Percentiles rank a stretch among this genome's conserved stretches.
phyloP scores from a whole-genome alignment of 116 monocot genomes.

The Zostera marina region DNA sequence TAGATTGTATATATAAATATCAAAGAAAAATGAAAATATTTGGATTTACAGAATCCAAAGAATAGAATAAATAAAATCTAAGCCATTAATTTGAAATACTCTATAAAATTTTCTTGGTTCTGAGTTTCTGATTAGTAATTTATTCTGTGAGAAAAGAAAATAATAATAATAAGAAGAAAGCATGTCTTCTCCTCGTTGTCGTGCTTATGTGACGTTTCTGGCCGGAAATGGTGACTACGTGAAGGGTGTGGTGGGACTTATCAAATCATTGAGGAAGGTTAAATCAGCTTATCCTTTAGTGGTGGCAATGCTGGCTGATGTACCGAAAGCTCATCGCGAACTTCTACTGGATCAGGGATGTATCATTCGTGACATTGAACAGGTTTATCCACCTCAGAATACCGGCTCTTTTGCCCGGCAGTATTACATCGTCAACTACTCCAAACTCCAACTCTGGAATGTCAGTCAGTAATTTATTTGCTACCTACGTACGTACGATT shows the following conservation, averaged over 20 bases:
- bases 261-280: slow-evolving; percentile 41
- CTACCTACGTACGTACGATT: not conserved
- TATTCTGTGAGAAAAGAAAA: too few species aligned
- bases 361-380: slow-evolving; percentile 37
- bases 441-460: slow-evolving; percentile 58
- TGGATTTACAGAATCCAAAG: too few species aligned
- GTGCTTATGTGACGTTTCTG: slow-evolving; percentile 49
- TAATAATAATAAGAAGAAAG: too few species aligned
- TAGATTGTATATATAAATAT: too few species aligned
- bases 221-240: slow-evolving; percentile 50
- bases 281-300: slow-evolving; percentile 31
- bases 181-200: too few species aligned
- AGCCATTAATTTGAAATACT: too few species aligned
- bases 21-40: too few species aligned
- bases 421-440: slow-evolving; percentile 64
- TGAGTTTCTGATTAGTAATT: too few species aligned
- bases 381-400: slow-evolving; percentile 39
- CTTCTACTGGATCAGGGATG: slow-evolving; percentile 32
- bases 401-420: slow-evolving; percentile 50
- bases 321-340: slow-evolving; percentile 28
- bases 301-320: slow-evolving; percentile 48
- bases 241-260: slow-evolving; percentile 49
- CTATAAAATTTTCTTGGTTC: too few species aligned
- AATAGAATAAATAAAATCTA: too few species aligned
- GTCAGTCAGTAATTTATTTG: slow-evolving; percentile 11